Evolutionary conservation across 768 basidiomycete genomes (phyloP), one percentile per base, ranked within the genome.

Genomic region (Pulveroboletus sp.): DNA sequence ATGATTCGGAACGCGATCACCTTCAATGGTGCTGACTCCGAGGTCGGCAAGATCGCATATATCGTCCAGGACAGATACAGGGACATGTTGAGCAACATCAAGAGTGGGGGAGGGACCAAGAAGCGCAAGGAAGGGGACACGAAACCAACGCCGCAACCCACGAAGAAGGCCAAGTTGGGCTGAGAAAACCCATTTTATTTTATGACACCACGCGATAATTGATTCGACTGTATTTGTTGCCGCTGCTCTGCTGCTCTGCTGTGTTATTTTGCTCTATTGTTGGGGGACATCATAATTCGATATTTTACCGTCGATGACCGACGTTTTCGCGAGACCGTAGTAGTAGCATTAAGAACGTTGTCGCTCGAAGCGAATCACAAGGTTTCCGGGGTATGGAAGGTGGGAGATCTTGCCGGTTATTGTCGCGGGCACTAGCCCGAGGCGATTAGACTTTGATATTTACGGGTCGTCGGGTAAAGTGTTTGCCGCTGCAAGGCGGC

Each of bases 1-100:
- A 95, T 98, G 93, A 68, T 91, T 50, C 71, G 80, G 51, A 98
- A 97, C 63, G 91, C 94, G 14, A 79, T 88, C 65, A 80, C 77
- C 45, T 98, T 96, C 77, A 98, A 98, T 57, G 88, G 87, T 0
- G 72, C 72, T 2, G 83, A 85, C 38, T 89, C 88, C 3, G 86
- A 89, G 49, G 87, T 91, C n/a, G 90, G 85, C 14, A 62, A 71
- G 36, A 70, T 86, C 32, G 79, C 88, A 8, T 59, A 69, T n/a
- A 59, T 64, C 26, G 61, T 85, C 41, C 73, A 72, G 39, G 72
- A 77, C 44, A 80, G 76, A 54, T 72, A 79, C 57, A 77, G 71
- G 56, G 81, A 84, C 43, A 63, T 86, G 55, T 50, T 83, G 59
- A 69, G 65, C 44, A 81, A 72, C 61, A 59, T 61, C 47, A 68